Base-by-base conservation (phyloP, 2,329 filamentous ascomycete genomes). In the Cladosporium sp. region DNA sequence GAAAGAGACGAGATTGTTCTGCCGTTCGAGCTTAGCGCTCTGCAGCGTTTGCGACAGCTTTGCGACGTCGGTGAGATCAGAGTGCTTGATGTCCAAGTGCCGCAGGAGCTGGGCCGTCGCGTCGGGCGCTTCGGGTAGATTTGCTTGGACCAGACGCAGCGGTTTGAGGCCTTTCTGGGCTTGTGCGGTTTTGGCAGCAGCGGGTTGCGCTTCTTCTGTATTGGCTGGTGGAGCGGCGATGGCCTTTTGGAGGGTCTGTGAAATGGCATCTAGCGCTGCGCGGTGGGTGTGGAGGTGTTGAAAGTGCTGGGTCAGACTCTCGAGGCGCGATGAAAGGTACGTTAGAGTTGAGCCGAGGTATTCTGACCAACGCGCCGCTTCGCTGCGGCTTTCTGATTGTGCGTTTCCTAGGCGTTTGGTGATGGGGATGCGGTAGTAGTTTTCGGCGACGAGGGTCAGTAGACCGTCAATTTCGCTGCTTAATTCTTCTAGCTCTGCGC, bases 401-500 rank as follows among this genome's bases (percentile, higher is more conserved):
- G 64, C 65, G 8, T 67, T 61, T 18, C 68, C 57, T 48, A 70
- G 65, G 19, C 62, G 60, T 9, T 69, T 64, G 5, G 80, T 67
- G 1, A 84, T 80, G 0, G 85, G 84, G 53, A 81, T 77, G 4
- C 85, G 72, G 57, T 84, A 78, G 61, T 86, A 82, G 58, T 85
- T 80, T 56, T 88, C 83, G 1, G 84, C 75, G 0, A 84, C 81
- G 80, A 89, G 88, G 55, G 86, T 80, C 6, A 84, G 80, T 2
- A 89, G 82, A 0, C 84, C 80, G 0, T 85, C 70, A 36, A 89
- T 83, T 61, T 89, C 86, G 0, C 82, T 73, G 58, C 86, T 84
- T 3, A 89, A 71, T 4, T 83, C 86, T 56, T 87, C 83, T 1
- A 89, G 72, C 60, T 88, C 85, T 27, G 79, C 77, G 58, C 84